Evolutionary conservation across 768 basidiomycete species (phyloP).

Genomic region (Xerocomellus intermedius): DNA sequence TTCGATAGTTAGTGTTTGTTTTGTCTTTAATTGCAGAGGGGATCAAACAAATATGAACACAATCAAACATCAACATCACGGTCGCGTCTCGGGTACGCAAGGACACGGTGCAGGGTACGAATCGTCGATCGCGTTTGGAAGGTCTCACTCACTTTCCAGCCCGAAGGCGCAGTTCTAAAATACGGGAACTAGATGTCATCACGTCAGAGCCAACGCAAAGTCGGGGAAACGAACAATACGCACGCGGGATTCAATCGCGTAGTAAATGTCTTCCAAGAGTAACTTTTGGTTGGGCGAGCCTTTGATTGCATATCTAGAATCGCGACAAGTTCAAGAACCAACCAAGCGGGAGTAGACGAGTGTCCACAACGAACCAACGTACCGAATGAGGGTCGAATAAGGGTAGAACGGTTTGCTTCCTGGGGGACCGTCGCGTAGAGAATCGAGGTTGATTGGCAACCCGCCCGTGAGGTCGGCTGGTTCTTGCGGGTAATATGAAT

Average conservation of each 20-base stretch:
- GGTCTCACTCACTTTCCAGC: slow-evolving; percentile 77
- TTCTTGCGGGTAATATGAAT: slow-evolving; percentile 70
- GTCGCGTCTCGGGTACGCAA: slow-evolving; percentile 38
- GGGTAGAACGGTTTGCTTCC: slow-evolving; percentile 91
- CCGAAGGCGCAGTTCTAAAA: slow-evolving; percentile 80
- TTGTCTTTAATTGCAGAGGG: slow-evolving; percentile 27
- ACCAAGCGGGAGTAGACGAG: not conserved
- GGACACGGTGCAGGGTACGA: slow-evolving; percentile 2
- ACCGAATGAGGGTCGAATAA: slow-evolving; percentile 89
- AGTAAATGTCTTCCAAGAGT: slow-evolving; percentile 86
- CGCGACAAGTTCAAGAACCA: slow-evolving; percentile 1
- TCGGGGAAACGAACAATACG: slow-evolving; percentile 29
- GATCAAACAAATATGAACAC: slow-evolving; percentile 55
- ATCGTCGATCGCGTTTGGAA: not conserved
- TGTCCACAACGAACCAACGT: slow-evolving; percentile 29
- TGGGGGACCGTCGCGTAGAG: slow-evolving; percentile 81
- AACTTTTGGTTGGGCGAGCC: slow-evolving; percentile 86
- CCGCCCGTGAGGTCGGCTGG: slow-evolving; percentile 81
- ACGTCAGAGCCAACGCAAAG: slow-evolving; percentile 5
- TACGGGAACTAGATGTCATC: slow-evolving; percentile 68
- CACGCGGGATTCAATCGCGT: slow-evolving; percentile 86
- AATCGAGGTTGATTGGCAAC: slow-evolving; percentile 83
- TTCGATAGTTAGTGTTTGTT: slow-evolving; percentile 24
- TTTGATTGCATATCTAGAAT: slow-evolving; percentile 80
- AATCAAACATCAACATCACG: slow-evolving; percentile 68